Evolutionary conservation across 2,329 filamentous ascomycete genomes (phyloP), one percentile per base, ranked within the genome.

Genomic region (Zasmidium angulare): DNA sequence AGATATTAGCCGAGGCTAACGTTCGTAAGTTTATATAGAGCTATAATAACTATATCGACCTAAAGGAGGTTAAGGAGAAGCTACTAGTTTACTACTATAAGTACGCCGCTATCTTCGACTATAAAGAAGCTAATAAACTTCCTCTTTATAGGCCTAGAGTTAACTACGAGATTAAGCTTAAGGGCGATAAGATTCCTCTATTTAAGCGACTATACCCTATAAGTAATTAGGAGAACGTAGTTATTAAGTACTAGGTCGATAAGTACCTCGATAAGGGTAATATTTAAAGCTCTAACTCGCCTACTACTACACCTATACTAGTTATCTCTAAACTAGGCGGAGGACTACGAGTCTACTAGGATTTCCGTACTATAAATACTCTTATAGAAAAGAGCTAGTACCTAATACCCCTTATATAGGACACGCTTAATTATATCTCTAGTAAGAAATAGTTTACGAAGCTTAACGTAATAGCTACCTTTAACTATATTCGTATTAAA

Each of bases 191-290:
- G 7, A 10, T n/a, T n/a, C 50, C 23, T 14, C 51, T 21, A 14
- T 54, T 24, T 54, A 58, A 55, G 46, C 29, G 40, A n/a, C 52
- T 24, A 21, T 61, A 61, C 21, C 26, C 40, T 9, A 50, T 61
- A 26, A 51, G 14, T 17, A 12, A 10, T 3, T 14, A 24, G 17
- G n/a, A n/a, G n/a, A n/a, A n/a, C n/a, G n/a, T n/a, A n/a, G n/a
- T n/a, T n/a, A n/a, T n/a, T n/a, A n/a, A 61, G 48, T 58, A 58
- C 24, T 58, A 56, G 52, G 17, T 61, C 11, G 29, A 61, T 43
- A 46, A 61, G 12, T 46, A 58, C 21, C 43, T 58, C 19, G 22
- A 47, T 22, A 58, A 61, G n/a, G 26, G 52, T 10, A 24, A 31
- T 40, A 58, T 55, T 20, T 29, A 50, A 40, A 21, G 10, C 10